Conservation (phyloP, 257 asterid genomes). For the Forsythia viridissima region DNA sequence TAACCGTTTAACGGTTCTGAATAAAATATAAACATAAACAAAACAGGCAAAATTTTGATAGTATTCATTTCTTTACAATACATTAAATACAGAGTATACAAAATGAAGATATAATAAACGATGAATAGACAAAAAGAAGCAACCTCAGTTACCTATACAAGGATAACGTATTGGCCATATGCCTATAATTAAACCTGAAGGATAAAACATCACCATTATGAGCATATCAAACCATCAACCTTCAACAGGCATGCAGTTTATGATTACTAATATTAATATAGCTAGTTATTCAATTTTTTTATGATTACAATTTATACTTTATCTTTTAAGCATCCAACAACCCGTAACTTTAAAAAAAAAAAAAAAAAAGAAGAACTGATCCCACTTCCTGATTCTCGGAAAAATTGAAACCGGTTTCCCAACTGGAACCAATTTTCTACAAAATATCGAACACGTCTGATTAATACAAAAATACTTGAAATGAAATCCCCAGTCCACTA, state of each 20-base stretch:
- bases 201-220: not conserved
- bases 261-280: not conserved
- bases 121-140: not conserved
- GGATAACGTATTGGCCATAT: constrained; percentile 96
- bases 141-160: constrained; percentile 66
- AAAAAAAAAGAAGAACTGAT: not conserved
- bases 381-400: not conserved
- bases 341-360: not conserved
- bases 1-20: constrained; percentile 91
- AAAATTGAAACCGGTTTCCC: not conserved
- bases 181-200: constrained; percentile 93
- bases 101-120: not conserved
- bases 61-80: constrained; percentile 1
- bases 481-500: not conserved
- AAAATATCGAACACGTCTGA: not conserved
- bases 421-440: not conserved
- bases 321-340: constrained; percentile 5
- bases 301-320: not conserved
- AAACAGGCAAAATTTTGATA: not conserved
- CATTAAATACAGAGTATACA: not conserved
- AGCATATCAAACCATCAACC: constrained; percentile 19
- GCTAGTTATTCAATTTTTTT: not conserved
- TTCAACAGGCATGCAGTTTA: not conserved
- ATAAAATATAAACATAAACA: constrained; percentile 13
- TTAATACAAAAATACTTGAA: not conserved